Conservation (phyloP, 768 basidiomycete species). For the Coprinopsis strossmayeri region DNA sequence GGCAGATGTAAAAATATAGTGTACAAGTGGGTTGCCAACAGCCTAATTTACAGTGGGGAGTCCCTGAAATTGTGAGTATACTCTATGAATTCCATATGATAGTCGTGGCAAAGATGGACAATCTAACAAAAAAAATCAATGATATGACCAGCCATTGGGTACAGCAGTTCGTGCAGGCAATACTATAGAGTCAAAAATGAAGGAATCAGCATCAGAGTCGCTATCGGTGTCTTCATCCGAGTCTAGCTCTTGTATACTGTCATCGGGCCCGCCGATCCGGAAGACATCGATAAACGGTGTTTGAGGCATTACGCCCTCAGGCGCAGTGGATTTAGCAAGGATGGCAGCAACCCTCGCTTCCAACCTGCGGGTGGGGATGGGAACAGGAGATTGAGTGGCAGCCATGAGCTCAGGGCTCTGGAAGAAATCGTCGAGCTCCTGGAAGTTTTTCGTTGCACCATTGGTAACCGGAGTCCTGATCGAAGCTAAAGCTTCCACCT, state of each 20-base stretch:
- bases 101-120: too few species aligned
- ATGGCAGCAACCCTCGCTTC: slow-evolving; percentile 81
- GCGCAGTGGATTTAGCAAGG: slow-evolving; percentile 68
- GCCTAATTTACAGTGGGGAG: too few species aligned
- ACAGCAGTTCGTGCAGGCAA: slow-evolving; percentile 24
- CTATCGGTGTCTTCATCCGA: slow-evolving; percentile 44
- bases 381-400: slow-evolving; percentile 28
- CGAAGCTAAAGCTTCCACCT: slow-evolving; percentile 39
- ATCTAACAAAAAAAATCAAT: too few species aligned
- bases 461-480: slow-evolving; percentile 43
- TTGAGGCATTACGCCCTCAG: slow-evolving; percentile 54
- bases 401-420: slow-evolving; percentile 35
- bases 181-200: slow-evolving; percentile 53
- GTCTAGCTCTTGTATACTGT: slow-evolving; percentile 30
- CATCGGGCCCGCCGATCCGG: slow-evolving; percentile 37
- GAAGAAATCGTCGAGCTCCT: slow-evolving; percentile 72
- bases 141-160: slow-evolving; percentile 38
- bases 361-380: slow-evolving; percentile 43
- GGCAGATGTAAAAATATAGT: too few species aligned
- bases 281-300: slow-evolving; percentile 81
- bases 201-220: slow-evolving; percentile 52
- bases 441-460: slow-evolving; percentile 66
- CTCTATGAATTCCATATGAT: too few species aligned
- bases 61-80: too few species aligned
- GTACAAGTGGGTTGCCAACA: too few species aligned